Percentiles rank a stretch among this genome's conserved stretches.
Evolutionary conservation across 306 rosid genomes (phyloP).

Genomic region (Fragaria ananassa): DNA sequence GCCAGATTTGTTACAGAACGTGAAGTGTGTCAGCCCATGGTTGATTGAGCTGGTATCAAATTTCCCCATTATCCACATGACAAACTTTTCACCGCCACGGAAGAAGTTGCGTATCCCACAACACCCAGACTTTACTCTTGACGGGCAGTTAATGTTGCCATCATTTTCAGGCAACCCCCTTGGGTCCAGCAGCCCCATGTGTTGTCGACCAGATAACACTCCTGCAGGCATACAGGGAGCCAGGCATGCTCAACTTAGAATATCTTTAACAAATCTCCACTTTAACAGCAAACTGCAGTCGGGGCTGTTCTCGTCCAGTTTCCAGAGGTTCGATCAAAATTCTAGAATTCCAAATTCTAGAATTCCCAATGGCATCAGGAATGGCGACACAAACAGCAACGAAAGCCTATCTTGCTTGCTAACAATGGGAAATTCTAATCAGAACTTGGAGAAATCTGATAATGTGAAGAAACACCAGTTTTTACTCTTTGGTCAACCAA

Average conservation of each 20-base stretch:
- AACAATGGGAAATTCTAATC: conserved; percentile 61
- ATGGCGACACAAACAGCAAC: conserved; percentile 40
- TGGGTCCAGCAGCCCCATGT: conserved; percentile 74
- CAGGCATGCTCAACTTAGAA: conserved; percentile 99
- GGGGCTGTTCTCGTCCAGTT: conserved; percentile 61
- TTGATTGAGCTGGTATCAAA: conserved; percentile 81
- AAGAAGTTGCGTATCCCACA: conserved; percentile 80
- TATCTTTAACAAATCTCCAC: conserved; percentile 78
- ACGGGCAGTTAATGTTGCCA: conserved; percentile 58
- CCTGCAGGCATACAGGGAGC: conserved; percentile 99
- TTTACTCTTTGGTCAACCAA: conserved; percentile 94
- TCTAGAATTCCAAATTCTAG: conserved; percentile 45
- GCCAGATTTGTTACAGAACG: conserved; percentile 95
- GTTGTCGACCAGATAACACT: conserved; percentile 79
- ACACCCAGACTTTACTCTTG: conserved; percentile 55
- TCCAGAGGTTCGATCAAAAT: conserved; percentile 42
- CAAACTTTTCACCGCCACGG: conserved; percentile 73
- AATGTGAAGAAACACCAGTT: conserved; percentile 68
- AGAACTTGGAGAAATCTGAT: conserved; percentile 65
- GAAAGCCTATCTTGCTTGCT: conserved; percentile 64
- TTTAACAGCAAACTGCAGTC: conserved; percentile 59
- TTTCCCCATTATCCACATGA: conserved; percentile 55
- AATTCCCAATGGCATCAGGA: conserved; percentile 40
- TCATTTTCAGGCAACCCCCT: conserved; percentile 72
- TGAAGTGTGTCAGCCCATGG: conserved; percentile 98